These are phyloP conservation scores for Lentinus polychrous DNA, from an alignment of 1,284 basidiomycete genomes.

Conservation along the genomic window DNA sequence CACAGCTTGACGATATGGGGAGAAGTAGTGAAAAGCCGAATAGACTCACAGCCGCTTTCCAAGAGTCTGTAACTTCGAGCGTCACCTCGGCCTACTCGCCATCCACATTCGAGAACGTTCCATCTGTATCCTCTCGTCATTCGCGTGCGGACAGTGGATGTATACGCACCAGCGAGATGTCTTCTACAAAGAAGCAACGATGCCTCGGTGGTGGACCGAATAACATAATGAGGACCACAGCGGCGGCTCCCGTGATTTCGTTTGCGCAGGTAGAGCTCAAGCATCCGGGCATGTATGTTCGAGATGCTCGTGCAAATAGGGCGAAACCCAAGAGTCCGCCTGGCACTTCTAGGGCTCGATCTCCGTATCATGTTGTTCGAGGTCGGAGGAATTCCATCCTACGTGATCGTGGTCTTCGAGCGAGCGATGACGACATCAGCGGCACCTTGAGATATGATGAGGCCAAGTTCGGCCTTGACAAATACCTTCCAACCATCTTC, in stretches of 20 bases:
- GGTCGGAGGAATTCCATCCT: conserved; percentile 10
- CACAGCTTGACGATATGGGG: not conserved
- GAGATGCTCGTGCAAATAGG: not conserved
- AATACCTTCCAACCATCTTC: conserved; percentile 9
- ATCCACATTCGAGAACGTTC: no score
- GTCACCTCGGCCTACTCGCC: not conserved
- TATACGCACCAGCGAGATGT: conserved; percentile 4
- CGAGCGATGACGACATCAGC: conserved; percentile 14
- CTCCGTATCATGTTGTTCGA: conserved; percentile 14
- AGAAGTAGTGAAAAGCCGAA: not conserved
- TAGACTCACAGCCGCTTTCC: conserved; percentile 13
- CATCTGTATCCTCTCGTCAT: not conserved
- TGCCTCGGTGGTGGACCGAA: not conserved
- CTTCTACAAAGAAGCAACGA: conserved; percentile 5
- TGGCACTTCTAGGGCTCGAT: conserved; percentile 7
- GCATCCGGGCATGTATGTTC: conserved; percentile 4
- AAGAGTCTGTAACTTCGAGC: conserved; percentile 13
- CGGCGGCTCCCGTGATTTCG: conserved; percentile 15
- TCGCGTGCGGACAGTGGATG: conserved; percentile 1
- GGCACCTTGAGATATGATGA: conserved; percentile 10
- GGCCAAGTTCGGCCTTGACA: conserved; percentile 14
- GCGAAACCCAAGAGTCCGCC: conserved; percentile 7
- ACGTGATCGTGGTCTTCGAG: conserved; percentile 5
- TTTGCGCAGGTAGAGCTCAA: conserved; percentile 15
- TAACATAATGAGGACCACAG: conserved; percentile 11